phyloP scores from a whole-genome alignment of 1,284 basidiomycete species.

The Lentinula novae-zelandiae region DNA sequence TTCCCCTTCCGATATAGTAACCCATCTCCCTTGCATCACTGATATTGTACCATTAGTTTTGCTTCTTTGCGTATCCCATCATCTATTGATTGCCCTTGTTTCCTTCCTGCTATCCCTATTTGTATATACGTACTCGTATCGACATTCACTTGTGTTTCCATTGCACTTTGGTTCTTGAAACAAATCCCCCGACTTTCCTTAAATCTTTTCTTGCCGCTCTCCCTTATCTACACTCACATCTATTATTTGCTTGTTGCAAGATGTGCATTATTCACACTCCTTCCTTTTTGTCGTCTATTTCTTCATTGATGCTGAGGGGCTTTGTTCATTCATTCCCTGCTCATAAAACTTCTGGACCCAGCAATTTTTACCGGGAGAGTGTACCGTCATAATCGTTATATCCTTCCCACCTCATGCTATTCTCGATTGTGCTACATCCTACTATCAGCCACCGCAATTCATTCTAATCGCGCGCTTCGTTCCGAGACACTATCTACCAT shows the following conservation, averaged over 20 bases:
- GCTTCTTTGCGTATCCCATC: not conserved
- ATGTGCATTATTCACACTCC: no score
- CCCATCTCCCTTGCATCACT: not conserved
- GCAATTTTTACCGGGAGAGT: not conserved
- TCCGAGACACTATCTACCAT: no score
- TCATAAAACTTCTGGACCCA: not conserved
- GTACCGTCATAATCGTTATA: not conserved
- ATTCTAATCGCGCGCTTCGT: no score
- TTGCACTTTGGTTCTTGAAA: not conserved
- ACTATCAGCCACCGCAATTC: not conserved
- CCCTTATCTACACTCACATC: not conserved
- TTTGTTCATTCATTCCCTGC: not conserved
- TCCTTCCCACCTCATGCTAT: not conserved
- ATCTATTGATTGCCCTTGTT: not conserved
- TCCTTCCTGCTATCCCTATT: not conserved
- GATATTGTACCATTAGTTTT: not conserved
- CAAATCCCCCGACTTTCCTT: not conserved
- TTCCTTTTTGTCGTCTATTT: not conserved
- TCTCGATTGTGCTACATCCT: not conserved
- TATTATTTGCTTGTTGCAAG: no score
- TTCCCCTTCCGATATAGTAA: not conserved
- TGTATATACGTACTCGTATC: not conserved
- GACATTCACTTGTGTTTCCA: not conserved
- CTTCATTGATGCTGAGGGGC: not conserved
- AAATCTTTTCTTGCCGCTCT: not conserved